Evolutionary conservation across 345 rosid genomes (phyloP).

Genomic region (Citrus cavaleriei): DNA sequence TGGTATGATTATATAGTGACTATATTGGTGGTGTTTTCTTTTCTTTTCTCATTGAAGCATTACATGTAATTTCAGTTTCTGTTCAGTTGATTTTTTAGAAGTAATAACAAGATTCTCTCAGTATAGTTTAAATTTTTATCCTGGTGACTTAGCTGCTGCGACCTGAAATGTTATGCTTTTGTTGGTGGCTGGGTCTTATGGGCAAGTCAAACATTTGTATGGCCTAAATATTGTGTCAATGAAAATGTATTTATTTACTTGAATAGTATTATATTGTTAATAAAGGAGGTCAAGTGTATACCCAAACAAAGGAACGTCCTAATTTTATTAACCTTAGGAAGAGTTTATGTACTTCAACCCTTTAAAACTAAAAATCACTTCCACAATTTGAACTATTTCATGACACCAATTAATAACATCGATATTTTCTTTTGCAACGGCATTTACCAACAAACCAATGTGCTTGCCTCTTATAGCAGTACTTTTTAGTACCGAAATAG

Average conservation of each 20-base stretch:
- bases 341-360: too few species aligned
- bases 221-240: not conserved
- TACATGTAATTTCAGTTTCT: not conserved
- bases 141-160: not conserved
- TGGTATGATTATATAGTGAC: constrained; percentile 7
- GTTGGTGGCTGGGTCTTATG: not conserved
- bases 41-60: not conserved
- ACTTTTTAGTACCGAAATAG: too few species aligned
- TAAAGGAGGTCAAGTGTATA: too few species aligned
- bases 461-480: too few species aligned
- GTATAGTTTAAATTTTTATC: not conserved
- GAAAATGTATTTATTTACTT: not conserved
- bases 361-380: too few species aligned
- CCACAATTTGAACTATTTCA: too few species aligned
- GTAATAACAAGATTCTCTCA: not conserved
- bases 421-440: too few species aligned
- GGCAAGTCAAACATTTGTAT: not conserved
- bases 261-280: not conserved
- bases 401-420: too few species aligned
- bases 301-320: too few species aligned
- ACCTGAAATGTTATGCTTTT: not conserved
- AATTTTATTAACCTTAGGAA: too few species aligned
- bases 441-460: too few species aligned
- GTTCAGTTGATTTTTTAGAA: not conserved
- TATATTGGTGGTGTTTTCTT: not conserved